Evolutionary conservation across 169 alveolate species (phyloP).

Genomic region (Amoebophrya sp.): DNA sequence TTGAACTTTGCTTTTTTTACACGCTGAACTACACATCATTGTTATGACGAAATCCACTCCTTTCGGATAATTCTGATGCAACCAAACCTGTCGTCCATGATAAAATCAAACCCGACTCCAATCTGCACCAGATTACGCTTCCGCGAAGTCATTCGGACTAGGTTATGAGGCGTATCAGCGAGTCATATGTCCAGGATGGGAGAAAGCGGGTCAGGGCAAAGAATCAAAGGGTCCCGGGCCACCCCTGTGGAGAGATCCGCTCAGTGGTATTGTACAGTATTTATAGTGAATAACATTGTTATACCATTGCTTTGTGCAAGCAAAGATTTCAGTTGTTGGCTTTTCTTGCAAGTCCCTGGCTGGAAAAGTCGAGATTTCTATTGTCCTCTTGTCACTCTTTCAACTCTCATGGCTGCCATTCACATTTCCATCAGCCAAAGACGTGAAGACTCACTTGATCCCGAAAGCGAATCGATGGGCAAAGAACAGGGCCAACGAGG

Average conservation of each 20-base stretch:
- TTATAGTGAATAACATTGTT: no score
- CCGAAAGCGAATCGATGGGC: background rate
- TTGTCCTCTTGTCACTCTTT: background rate
- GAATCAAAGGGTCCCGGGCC: background rate
- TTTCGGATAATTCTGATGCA: no score
- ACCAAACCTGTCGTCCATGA: no score
- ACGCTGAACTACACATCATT: no score
- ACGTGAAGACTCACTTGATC: constrained; percentile 17
- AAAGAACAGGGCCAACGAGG: background rate
- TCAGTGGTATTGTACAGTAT: background rate
- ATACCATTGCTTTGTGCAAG: no score
- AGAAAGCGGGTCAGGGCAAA: background rate
- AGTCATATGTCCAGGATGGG: background rate
- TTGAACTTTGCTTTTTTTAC: no score
- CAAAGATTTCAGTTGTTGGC: background rate
- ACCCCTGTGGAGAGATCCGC: background rate
- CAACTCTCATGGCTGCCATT: no score
- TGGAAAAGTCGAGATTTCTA: no score
- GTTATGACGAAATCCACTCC: no score
- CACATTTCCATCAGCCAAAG: background rate
- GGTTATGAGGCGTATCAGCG: background rate
- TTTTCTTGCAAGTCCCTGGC: background rate
- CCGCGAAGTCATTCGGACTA: background rate
- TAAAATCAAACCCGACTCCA: no score
- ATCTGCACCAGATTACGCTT: background rate